Percentiles rank a stretch among this genome's conserved stretches.
phyloP scores from a whole-genome alignment of 257 asterid genomes.

The Oldenlandia corymbosa region DNA sequence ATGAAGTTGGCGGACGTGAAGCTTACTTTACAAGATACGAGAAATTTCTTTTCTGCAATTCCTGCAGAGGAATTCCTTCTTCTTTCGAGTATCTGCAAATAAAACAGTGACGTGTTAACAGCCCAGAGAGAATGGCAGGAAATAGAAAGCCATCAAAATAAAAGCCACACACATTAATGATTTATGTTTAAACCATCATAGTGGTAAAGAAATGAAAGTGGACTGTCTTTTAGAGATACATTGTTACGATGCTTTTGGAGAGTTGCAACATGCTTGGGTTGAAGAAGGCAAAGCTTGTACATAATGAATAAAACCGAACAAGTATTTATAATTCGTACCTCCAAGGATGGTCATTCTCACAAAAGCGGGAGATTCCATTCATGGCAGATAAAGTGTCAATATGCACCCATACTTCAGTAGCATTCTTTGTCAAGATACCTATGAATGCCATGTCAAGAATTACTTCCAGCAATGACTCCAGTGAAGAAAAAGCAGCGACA shows the following conservation, averaged over 20 bases:
- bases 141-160: background rate
- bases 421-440: constrained; percentile 46
- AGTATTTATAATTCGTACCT: constrained; percentile 35
- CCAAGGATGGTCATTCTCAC: constrained; percentile 73
- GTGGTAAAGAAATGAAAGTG: no score
- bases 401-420: constrained; percentile 68
- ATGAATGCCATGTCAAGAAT: constrained; percentile 19
- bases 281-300: constrained; percentile 1
- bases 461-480: no score
- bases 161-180: background rate
- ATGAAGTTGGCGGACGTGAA: no score
- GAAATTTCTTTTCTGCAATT: constrained; percentile 56
- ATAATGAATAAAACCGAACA: background rate
- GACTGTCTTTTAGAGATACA: no score
- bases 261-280: background rate
- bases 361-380: constrained; percentile 92
- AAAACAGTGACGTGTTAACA: constrained; percentile 5
- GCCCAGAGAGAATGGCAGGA: background rate
- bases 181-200: no score
- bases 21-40: constrained; percentile 75
- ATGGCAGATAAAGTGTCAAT: constrained; percentile 86
- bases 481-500: background rate
- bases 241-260: background rate
- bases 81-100: constrained; percentile 84
- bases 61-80: constrained; percentile 56